Evolutionary conservation across 306 rosid genomes (phyloP).

Genomic region (Mimosa bimucronata): DNA sequence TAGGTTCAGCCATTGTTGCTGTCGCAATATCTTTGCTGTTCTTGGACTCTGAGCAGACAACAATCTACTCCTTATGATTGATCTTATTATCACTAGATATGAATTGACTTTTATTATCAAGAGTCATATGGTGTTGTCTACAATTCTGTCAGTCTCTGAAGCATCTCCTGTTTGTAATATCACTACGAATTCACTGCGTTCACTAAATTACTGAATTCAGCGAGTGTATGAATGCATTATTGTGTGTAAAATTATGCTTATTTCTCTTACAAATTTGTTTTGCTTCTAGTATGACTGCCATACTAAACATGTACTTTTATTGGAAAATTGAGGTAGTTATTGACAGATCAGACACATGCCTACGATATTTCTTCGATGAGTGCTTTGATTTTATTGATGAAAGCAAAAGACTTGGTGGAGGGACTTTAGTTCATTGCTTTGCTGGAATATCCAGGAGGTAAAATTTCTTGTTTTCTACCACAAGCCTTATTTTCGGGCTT

Average conservation of each 20-base stretch:
- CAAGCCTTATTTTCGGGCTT: background rate
- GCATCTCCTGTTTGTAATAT: slow-evolving; percentile 13
- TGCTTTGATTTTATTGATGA: slow-evolving; percentile 77
- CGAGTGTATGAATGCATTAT: slow-evolving; percentile 13
- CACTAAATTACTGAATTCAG: slow-evolving; percentile 33
- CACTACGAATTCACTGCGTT: slow-evolving; percentile 17
- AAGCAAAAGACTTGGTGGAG: slow-evolving; percentile 70
- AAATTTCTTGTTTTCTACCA: slow-evolving; percentile 32
- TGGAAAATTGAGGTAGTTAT: slow-evolving; percentile 62
- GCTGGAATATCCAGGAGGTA: slow-evolving; percentile 94
- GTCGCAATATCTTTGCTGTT: slow-evolving; percentile 19
- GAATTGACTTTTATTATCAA: slow-evolving; percentile 26
- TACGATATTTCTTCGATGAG: slow-evolving; percentile 67
- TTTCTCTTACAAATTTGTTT: slow-evolving; percentile 29
- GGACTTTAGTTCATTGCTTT: slow-evolving; percentile 83
- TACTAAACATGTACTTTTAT: slow-evolving; percentile 41
- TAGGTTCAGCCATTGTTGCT: slow-evolving; percentile 5
- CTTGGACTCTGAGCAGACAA: background rate
- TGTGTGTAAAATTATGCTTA: background rate
- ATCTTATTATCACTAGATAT: slow-evolving; percentile 25
- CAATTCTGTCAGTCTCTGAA: slow-evolving; percentile 1
- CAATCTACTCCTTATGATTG: background rate
- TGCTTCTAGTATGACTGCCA: slow-evolving; percentile 31
- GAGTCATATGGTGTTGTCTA: slow-evolving; percentile 3
- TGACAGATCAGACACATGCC: slow-evolving; percentile 55